Base-by-base conservation (phyloP, 1,139 yeast genomes). In the Pichia sp. region DNA sequence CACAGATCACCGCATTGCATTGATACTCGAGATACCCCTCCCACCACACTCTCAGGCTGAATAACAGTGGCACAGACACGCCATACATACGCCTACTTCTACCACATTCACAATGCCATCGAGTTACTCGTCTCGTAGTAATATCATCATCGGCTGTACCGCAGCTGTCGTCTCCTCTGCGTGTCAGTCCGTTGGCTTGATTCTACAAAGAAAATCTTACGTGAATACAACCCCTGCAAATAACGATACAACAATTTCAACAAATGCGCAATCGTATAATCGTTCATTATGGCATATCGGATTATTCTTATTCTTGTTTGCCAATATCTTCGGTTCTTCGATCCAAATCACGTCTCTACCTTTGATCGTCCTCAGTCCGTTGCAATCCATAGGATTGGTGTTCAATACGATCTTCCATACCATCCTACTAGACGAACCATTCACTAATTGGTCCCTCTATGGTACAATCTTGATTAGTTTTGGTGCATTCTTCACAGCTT, bases 321-420 rank as follows among this genome's bases (percentile, higher is more conserved):
- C 96, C 42, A 90, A 89, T 58, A 70, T 90, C 2, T 70, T 89
- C 44, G 96, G 97, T 1, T 85, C 94, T 3, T 73, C 86, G 30
- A 85, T 89, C 32, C 96, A 90, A 65, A 82, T 90, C 37, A 79
- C 94, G 2, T 85, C 96, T 1, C 70, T 90, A 38, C 96, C 96
- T 0, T 70, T 90, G 52, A 85, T 89, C 42, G 76, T 90, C 3
- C 66, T 89, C 47, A 83, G 91, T 32, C 96, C 96, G 0, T 67
- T 90, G 43, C 96, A 90, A 64, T 90, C 96, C 30, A 81, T 85
- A 15, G 96, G 96, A 0, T 73, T 90, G 32, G 91, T 89, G 3
- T 89, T 90, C 71, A 90, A 90, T 65, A 81, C 94, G 1, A 66
- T 87, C 10, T 85, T 90, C 57, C 87, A 95, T 42, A 63, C 85